Evolutionary conservation across 805 yeast genomes (phyloP), one percentile per base, ranked within the genome.

Genomic region (Dipodascopsis uninucleata): DNA sequence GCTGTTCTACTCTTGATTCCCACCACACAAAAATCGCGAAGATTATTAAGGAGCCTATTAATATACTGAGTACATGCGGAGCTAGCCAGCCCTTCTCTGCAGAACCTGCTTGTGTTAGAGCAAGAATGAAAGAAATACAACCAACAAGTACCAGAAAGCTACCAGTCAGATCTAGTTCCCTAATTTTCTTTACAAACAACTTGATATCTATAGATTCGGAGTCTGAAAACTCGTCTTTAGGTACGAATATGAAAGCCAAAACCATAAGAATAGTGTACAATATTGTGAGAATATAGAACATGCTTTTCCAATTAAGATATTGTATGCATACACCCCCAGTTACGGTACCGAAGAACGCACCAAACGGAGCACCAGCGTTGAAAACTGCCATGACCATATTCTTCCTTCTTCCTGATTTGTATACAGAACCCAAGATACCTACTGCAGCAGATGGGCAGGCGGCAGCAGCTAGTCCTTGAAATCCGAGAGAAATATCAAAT

Each of bases 311-410:
- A 40, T 57, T 61, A 18, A 72, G 51, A 12, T 62, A 57, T 39
- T 66, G 59, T n/a, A 61, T 51, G 48, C 74, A 67, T 7, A 73
- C 67, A 39, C 76, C 78, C 5, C 74, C 75, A 17, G 66, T 48
- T 22, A 73, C 50, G n/a, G 62, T 62, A 0, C 77, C 78, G 16
- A 58, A 48, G 3, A 72, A 70, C 36, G 66, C 70, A 17, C 78
- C 78, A 4, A 70, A 55, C 1, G 78, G 78, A 1, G 76, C 74
- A 1, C 78, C 77, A 1, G 72, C 72, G 2, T 72, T 61, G 43
- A 73, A 73, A 2, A 64, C 60, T 3, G 74, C 62, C 4, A 51
- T 31, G 8, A 41, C 55, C 24, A 24, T 37, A 28, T 51, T 51
- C 35, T 49, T 49, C 16, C 55, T 31, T 25, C 28, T 25, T 4